These are phyloP conservation scores for Aspergillus sojae DNA, from an alignment of 2,329 filamentous ascomycete species.

Conservation along the genomic window DNA sequence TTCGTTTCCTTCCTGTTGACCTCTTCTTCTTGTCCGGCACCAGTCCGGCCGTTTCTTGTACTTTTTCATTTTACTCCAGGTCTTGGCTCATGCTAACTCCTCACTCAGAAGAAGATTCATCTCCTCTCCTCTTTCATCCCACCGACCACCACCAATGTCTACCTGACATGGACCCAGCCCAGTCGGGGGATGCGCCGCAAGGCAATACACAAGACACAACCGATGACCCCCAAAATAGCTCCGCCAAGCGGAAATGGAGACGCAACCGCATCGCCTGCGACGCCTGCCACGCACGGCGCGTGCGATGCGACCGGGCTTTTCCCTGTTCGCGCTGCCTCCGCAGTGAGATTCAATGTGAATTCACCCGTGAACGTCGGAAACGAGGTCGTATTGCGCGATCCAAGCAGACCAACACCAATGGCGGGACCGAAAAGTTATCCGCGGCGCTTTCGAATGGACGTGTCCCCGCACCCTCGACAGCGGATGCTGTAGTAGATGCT, in stretches of 20 bases:
- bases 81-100: conserved; percentile 1
- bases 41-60: neutral
- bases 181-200: conserved; percentile 30
- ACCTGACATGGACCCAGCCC: conserved; percentile 35
- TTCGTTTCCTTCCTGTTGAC: neutral
- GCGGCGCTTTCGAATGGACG: conserved; percentile 4
- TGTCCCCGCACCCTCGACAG: neutral
- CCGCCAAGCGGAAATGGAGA: conserved; percentile 39
- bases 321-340: conserved; percentile 91
- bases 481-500: conserved; percentile 17
- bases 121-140: neutral
- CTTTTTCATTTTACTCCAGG: neutral
- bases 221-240: conserved; percentile 19
- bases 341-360: conserved; percentile 71
- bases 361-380: conserved; percentile 90
- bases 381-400: conserved; percentile 77
- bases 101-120: neutral
- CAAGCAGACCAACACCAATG: conserved; percentile 62
- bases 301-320: conserved; percentile 89
- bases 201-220: conserved; percentile 15
- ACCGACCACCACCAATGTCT: conserved; percentile 26
- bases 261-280: conserved; percentile 69
- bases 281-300: conserved; percentile 90
- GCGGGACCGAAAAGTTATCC: conserved; percentile 7
- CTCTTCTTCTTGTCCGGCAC: neutral